Evolutionary conservation across 2,329 filamentous ascomycete species (phyloP).

Genomic region (Mycocentrospora acerina): DNA sequence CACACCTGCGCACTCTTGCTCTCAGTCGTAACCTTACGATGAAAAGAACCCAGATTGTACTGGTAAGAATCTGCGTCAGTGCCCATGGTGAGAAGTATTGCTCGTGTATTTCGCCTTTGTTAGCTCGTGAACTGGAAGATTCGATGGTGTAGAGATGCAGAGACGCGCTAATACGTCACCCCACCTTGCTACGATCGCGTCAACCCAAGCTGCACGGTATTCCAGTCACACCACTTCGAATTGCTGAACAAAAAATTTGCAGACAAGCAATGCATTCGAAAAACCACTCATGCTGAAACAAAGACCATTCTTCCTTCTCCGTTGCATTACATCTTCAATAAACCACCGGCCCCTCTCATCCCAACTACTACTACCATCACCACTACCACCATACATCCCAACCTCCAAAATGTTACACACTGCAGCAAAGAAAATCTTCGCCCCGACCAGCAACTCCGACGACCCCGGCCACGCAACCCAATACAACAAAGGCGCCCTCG

Average conservation of each 20-base stretch:
- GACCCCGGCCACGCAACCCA: slow-evolving; percentile 69
- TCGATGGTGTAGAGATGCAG: too few relatives aligned
- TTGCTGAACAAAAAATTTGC: too few relatives aligned
- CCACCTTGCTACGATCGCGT: slow-evolving; percentile 24
- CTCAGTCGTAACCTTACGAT: slow-evolving; percentile 57
- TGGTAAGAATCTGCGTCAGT: slow-evolving; percentile 23
- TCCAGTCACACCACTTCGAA: slow-evolving; percentile 14
- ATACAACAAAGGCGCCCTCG: slow-evolving; percentile 68
- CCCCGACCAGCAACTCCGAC: slow-evolving; percentile 58
- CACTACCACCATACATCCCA: not conserved
- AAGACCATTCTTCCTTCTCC: not conserved
- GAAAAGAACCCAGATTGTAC: slow-evolving; percentile 62
- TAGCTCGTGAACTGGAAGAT: too few relatives aligned
- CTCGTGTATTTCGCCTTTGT: too few relatives aligned
- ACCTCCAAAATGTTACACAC: slow-evolving; percentile 27
- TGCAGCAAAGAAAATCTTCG: slow-evolving; percentile 54
- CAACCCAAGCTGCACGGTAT: slow-evolving; percentile 9
- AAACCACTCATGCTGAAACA: slow-evolving; percentile 3
- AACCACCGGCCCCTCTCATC: not conserved
- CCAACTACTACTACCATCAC: not conserved
- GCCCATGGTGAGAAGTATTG: slow-evolving; percentile 1
- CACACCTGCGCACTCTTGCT: slow-evolving; percentile 60
- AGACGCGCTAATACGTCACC: slow-evolving; percentile 22
- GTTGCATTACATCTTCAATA: not conserved
- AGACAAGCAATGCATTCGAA: not conserved